Evolutionary conservation across 768 basidiomycete species (phyloP), one percentile per base, ranked within the genome.

Genomic region (Boletus tylopilopsis): DNA sequence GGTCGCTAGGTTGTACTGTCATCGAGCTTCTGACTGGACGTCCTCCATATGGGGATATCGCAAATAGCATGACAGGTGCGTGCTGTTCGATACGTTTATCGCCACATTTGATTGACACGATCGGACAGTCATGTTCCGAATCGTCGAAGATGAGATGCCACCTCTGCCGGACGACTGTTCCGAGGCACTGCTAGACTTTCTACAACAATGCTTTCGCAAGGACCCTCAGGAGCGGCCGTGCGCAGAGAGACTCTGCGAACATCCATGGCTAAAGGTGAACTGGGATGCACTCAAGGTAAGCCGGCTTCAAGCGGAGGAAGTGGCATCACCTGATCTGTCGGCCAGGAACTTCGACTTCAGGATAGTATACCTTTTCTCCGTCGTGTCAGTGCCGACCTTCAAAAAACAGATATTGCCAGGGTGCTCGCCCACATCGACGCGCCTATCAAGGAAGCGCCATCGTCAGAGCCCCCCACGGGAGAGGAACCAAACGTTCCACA

Each of bases 351-450:
- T 25, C 87, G 90, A 21, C 89, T 88, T 41, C 89, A 96, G 62
- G 95, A 98, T 63, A 94, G 90, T 62, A 90, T 97, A 30, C 95
- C 95, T 10, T 96, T 96, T 76, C 75, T 96, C 12, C 85, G 93
- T 25, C 86, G 94, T 5, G 86, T 96, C 63, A 94, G 92, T 64
- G 76, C 83, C 50, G 94, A 96, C 61, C 64, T 91, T 47, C 85
- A 88, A 51, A 89, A 86, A 67, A 73, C 80, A 18, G 87, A 90
- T 41, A 75, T 72, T 37, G 71, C 78, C 43, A 80, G 80, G 43
- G 78, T 81, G 52, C 61, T 77, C 29, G 66, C 76, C n/a, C 64
- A 66, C 34, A 63, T 77, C 47, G 72, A 73, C 48, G 30, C 43
- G 11, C 52, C 50, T 2, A 64, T 63, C 22, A 39, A 43, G 6